phyloP scores from a whole-genome alignment of 495 filamentous ascomycete species.

The Podospora appendiculata region DNA sequence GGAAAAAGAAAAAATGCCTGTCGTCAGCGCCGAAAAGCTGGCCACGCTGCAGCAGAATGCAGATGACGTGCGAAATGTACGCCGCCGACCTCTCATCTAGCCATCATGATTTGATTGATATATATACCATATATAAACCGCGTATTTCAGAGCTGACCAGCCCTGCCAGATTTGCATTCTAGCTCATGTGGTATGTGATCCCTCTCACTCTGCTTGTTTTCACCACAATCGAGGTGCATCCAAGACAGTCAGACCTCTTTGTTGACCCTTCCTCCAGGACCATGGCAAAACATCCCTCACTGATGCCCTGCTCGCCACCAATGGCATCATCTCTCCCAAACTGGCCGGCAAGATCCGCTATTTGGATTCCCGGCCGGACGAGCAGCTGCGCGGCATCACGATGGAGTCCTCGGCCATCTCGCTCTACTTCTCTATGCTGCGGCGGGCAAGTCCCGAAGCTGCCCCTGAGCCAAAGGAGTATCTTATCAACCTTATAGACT shows the following conservation, averaged over 20 bases:
- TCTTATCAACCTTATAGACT: slow-evolving; percentile 96
- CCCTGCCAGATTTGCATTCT: slow-evolving; percentile 86
- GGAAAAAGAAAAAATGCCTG: slow-evolving; percentile 56
- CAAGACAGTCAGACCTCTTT: too few species aligned
- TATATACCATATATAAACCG: too few species aligned
- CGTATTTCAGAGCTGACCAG: slow-evolving; percentile 28
- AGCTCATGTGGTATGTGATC: slow-evolving; percentile 61
- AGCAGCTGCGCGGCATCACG: slow-evolving; percentile 94
- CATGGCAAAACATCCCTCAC: slow-evolving; percentile 98
- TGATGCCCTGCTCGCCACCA: slow-evolving; percentile 93
- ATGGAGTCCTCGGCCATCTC: slow-evolving; percentile 99
- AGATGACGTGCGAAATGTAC: slow-evolving; percentile 83
- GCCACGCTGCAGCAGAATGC: slow-evolving; percentile 76
- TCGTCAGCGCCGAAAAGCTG: slow-evolving; percentile 80
- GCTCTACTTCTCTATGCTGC: slow-evolving; percentile 84
- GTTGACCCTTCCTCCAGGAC: slow-evolving; percentile 44
- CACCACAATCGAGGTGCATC: neutral
- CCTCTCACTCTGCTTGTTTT: neutral
- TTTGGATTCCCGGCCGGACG: slow-evolving; percentile 92
- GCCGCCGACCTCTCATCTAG: slow-evolving; percentile 8
- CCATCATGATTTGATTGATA: neutral
- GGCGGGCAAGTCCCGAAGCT: slow-evolving; percentile 57
- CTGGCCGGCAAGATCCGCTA: slow-evolving; percentile 97
- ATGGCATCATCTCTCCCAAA: slow-evolving; percentile 98
- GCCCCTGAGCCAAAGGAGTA: slow-evolving; percentile 73